Conservation (phyloP, 78 protist species). For the Dictyostelium citrinum region DNA sequence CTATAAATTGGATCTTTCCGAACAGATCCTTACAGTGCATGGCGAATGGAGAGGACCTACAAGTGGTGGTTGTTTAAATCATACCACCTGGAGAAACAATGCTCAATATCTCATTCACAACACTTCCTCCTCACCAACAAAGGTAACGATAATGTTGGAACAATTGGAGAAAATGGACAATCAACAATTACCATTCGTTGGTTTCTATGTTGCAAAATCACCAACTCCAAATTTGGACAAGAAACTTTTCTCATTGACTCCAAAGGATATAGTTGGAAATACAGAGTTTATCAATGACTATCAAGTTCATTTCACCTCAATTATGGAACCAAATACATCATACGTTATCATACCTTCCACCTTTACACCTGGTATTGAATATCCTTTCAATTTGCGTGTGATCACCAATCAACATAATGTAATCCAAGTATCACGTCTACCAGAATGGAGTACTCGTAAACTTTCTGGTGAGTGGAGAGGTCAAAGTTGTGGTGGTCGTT, state of each 20-base stretch:
- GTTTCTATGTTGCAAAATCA: constrained; percentile 49
- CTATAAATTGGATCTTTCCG: background rate
- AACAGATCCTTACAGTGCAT: background rate
- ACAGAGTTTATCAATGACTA: constrained; percentile 77
- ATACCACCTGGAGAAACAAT: constrained; percentile 70
- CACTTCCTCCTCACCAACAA: background rate
- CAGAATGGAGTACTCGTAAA: constrained; percentile 16
- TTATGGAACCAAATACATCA: constrained; percentile 11
- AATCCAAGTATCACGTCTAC: background rate
- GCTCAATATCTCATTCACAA: constrained; percentile 43
- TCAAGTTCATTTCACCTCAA: constrained; percentile 37
- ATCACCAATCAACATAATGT: background rate
- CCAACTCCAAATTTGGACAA: background rate
- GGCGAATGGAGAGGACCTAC: constrained; percentile 60
- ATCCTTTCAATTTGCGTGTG: constrained; percentile 35
- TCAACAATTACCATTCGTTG: constrained; percentile 44
- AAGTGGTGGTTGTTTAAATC: constrained; percentile 79
- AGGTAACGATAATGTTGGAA: constrained; percentile 43
- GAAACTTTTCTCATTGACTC: constrained; percentile 24
- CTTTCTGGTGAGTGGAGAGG: constrained; percentile 64
- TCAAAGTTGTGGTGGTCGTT: constrained; percentile 63
- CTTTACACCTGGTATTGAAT: constrained; percentile 46
- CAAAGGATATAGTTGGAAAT: constrained; percentile 68
- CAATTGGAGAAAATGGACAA: constrained; percentile 49
- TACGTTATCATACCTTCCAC: constrained; percentile 49